These are phyloP conservation scores for Xylaria grammica DNA, from an alignment of 495 filamentous ascomycete genomes.

Conservation along the genomic window DNA sequence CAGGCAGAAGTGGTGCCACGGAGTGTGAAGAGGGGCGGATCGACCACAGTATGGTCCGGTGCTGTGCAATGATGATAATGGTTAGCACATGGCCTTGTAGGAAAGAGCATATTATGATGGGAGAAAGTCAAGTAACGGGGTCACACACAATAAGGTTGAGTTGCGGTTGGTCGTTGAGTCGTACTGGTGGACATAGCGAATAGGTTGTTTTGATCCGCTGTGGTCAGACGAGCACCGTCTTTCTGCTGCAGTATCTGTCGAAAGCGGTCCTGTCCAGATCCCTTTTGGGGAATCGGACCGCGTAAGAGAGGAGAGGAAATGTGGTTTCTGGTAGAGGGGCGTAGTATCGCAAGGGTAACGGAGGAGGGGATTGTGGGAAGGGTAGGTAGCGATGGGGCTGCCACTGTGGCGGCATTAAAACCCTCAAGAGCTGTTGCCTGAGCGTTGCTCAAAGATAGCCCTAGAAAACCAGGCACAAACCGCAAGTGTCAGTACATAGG, in stretches of 20 bases:
- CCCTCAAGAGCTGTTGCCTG: constrained; percentile 11
- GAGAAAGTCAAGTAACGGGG: background rate
- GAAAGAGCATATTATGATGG: background rate
- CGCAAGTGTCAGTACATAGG: background rate
- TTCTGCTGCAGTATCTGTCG: constrained; percentile 17
- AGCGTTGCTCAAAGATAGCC: constrained; percentile 8
- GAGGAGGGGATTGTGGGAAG: background rate
- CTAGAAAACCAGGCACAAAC: constrained; percentile 9
- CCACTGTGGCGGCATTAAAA: background rate
- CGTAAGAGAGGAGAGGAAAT: background rate
- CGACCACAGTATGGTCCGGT: background rate
- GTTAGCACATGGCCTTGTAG: background rate
- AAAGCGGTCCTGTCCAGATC: constrained; percentile 26
- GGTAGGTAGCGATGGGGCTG: background rate
- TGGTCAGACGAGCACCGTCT: background rate
- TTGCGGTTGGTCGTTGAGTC: background rate
- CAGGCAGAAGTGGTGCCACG: background rate
- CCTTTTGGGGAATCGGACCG: constrained; percentile 22
- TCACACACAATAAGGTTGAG: constrained; percentile 6
- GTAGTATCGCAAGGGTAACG: background rate
- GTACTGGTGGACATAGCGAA: background rate
- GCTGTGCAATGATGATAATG: constrained; percentile 1
- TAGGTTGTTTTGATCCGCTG: background rate
- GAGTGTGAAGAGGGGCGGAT: constrained; percentile 6
- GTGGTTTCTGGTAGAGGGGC: background rate